These are phyloP conservation scores for Wallemia mellicola DNA, from an alignment of 1,284 basidiomycete genomes.

Conservation along the genomic window DNA sequence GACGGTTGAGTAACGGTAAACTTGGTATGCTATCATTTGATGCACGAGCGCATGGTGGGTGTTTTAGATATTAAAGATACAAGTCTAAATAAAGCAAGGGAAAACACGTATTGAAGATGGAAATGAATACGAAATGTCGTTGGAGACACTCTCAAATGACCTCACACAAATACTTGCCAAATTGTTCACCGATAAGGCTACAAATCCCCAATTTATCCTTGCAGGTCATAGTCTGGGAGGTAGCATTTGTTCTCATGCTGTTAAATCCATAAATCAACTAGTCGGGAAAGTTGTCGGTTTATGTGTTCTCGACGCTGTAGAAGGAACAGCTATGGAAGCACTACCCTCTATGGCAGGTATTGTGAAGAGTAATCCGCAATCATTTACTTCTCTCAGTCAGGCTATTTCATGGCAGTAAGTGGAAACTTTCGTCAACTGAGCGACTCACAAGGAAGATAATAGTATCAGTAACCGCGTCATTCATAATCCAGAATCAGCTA, in stretches of 20 bases:
- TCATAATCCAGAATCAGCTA: slow-evolving; percentile 9
- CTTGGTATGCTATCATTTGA: slow-evolving; percentile 17
- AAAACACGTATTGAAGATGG: neutral
- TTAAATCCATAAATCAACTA: neutral
- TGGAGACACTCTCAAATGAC: slow-evolving; percentile 8
- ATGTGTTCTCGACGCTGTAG: slow-evolving; percentile 18
- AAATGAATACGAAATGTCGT: slow-evolving; percentile 6
- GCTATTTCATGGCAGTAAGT: slow-evolving; percentile 20
- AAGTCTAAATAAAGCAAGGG: neutral
- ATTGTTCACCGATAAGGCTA: slow-evolving; percentile 6
- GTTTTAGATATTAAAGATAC: neutral
- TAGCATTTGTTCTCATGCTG: neutral
- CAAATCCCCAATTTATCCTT: slow-evolving; percentile 9
- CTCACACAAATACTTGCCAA: slow-evolving; percentile 8
- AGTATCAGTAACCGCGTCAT: slow-evolving; percentile 9
- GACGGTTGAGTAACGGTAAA: slow-evolving; percentile 8
- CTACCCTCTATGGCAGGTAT: slow-evolving; percentile 15
- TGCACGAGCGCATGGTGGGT: slow-evolving; percentile 17
- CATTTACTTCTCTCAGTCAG: slow-evolving; percentile 13
- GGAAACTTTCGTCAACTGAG: too few relatives aligned
- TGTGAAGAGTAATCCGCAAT: slow-evolving; percentile 13
- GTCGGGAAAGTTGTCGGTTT: slow-evolving; percentile 12
- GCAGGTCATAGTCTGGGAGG: slow-evolving; percentile 3
- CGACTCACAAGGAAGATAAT: too few relatives aligned
- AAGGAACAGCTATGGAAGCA: slow-evolving; percentile 17